These are phyloP conservation scores for Crithidia expoeki DNA, from an alignment of 208 protist species.

Conservation along the genomic window DNA sequence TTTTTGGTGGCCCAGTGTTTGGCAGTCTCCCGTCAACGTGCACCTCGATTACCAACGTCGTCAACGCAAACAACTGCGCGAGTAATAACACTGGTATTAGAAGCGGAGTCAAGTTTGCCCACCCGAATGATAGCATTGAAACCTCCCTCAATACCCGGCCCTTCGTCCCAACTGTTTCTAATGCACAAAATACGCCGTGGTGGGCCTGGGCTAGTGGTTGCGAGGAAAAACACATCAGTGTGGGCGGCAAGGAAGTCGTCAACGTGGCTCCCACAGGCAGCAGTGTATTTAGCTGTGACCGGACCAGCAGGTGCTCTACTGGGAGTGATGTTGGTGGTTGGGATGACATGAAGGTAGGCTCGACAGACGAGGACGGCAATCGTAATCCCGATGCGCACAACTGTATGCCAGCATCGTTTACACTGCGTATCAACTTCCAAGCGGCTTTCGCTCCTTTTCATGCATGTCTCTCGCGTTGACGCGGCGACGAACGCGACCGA, in stretches of 20 bases:
- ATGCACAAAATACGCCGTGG: neutral
- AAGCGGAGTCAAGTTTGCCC: neutral
- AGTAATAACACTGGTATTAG: neutral
- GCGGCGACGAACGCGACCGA: neutral
- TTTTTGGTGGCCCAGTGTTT: neutral
- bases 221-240: neutral
- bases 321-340: no score
- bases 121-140: no score
- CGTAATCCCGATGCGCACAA: neutral
- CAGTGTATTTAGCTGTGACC: neutral
- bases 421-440: slow-evolving; percentile 14
- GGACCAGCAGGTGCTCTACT: no score
- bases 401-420: neutral
- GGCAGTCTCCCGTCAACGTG: neutral
- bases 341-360: neutral
- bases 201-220: neutral
- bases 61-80: no score
- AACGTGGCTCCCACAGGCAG: neutral
- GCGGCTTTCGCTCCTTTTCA: slow-evolving; percentile 21
- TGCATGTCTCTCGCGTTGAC: slow-evolving; percentile 2
- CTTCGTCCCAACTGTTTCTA: neutral
- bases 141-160: no score
- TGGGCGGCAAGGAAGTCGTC: neutral
- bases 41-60: neutral
- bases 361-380: neutral